A percentile compares a stretch with the other conserved stretches of the same genome.
Conservation (phyloP, 2,329 filamentous ascomycete species). For the Calonectria fujianensis region DNA sequence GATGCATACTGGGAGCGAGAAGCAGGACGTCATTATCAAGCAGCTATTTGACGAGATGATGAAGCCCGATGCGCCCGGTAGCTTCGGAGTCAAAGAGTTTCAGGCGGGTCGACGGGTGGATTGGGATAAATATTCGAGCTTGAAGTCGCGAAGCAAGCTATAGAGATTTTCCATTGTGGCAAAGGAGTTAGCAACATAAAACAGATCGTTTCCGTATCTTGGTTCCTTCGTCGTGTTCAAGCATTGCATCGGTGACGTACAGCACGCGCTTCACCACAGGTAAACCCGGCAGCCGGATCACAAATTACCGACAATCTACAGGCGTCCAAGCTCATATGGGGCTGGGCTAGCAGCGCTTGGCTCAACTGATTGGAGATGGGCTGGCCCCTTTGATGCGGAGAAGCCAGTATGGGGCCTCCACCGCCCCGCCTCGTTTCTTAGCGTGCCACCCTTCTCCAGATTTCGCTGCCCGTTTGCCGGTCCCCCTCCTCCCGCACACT, state of each 20-base stretch:
- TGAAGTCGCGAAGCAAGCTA: slow-evolving; percentile 27
- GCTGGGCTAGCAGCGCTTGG: background rate
- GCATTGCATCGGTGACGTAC: background rate
- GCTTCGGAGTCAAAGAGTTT: slow-evolving; percentile 45
- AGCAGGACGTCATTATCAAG: slow-evolving; percentile 40
- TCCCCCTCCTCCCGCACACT: slow-evolving; percentile 18
- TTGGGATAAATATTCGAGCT: slow-evolving; percentile 39
- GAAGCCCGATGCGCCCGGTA: slow-evolving; percentile 36
- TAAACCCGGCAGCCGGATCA: background rate
- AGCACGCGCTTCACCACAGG: background rate
- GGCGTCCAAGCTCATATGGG: slow-evolving; percentile 9
- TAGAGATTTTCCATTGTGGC: background rate
- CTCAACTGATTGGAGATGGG: slow-evolving; percentile 2
- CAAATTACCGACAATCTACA: background rate
- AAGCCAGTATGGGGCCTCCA: background rate
- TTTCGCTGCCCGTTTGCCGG: slow-evolving; percentile 27
- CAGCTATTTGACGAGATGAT: slow-evolving; percentile 47
- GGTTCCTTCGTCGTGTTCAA: background rate
- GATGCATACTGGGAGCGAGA: slow-evolving; percentile 38
- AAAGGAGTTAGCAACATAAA: background rate
- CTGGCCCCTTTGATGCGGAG: slow-evolving; percentile 22
- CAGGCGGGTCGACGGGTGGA: slow-evolving; percentile 46
- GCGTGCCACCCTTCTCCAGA: slow-evolving; percentile 19
- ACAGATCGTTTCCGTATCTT: background rate
- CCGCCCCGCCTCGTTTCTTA: slow-evolving; percentile 24